Conservation (phyloP, 768 basidiomycete species). For the Lactarius trivialis region DNA sequence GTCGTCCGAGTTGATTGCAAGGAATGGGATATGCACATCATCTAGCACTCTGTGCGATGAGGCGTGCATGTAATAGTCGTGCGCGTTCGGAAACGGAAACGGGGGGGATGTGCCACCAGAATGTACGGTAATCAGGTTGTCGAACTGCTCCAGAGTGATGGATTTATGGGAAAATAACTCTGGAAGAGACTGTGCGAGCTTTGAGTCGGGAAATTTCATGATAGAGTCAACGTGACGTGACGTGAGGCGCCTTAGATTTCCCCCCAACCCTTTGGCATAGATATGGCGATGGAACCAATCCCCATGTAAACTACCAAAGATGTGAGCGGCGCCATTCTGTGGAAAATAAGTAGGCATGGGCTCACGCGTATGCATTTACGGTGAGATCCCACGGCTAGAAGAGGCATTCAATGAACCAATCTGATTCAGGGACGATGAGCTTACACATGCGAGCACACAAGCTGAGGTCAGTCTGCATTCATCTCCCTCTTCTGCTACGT, state of each 20-base stretch:
- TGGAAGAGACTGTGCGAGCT: conserved; percentile 43
- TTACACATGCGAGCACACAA: conserved; percentile 68
- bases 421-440: conserved; percentile 29
- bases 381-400: conserved; percentile 45
- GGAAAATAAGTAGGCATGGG: background rate
- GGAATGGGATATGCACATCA: conserved; percentile 62
- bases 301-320: conserved; percentile 41
- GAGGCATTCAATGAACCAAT: conserved; percentile 4
- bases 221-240: conserved; percentile 44
- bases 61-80: conserved; percentile 45
- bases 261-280: conserved; percentile 76
- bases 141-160: conserved; percentile 52
- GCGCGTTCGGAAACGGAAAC: conserved; percentile 42
- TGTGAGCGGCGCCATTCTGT: conserved; percentile 1
- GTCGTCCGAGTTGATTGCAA: conserved; percentile 74
- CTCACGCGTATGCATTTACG: conserved; percentile 33
- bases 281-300: conserved; percentile 53
- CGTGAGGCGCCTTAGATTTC: conserved; percentile 58
- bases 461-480: conserved; percentile 55
- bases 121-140: conserved; percentile 56
- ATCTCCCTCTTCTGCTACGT: conserved; percentile 77
- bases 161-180: conserved; percentile 42
- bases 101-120: conserved; percentile 53
- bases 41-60: conserved; percentile 58
- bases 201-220: conserved; percentile 44